phyloP scores from a whole-genome alignment of 192 early-diverging fungal species.

The Dissophora globulifera region DNA sequence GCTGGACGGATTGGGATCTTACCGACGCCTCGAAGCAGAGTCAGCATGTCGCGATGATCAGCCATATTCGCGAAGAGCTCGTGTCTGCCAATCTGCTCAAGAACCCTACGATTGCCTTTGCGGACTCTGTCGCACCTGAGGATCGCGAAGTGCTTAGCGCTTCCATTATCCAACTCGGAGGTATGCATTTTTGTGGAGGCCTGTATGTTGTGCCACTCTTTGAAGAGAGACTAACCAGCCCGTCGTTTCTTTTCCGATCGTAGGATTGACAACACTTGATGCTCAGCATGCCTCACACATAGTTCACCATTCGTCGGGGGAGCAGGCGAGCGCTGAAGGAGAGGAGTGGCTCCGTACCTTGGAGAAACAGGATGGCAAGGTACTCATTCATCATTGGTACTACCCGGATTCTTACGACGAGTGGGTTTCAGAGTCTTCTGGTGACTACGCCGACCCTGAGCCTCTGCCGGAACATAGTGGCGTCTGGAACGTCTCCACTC shows the following conservation, averaged over 20 bases:
- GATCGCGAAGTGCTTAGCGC: conserved; percentile 39
- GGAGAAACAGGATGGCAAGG: conserved; percentile 65
- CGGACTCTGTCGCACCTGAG: conserved; percentile 29
- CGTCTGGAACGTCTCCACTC: conserved; percentile 70
- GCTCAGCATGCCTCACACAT: conserved; percentile 58
- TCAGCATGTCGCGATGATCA: conserved; percentile 51
- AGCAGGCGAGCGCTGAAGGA: conserved; percentile 41
- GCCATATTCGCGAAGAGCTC: conserved; percentile 48
- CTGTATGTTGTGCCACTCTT: too few relatives aligned
- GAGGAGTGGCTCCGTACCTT: conserved; percentile 68
- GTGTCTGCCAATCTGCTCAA: conserved; percentile 32
- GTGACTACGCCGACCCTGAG: conserved; percentile 67
- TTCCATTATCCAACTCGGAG: conserved; percentile 46
- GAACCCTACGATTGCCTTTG: conserved; percentile 57
- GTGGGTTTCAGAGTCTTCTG: conserved; percentile 68
- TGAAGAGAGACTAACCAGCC: too few relatives aligned
- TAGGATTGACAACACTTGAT: conserved; percentile 47
- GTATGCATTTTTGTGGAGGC: conserved; percentile 40
- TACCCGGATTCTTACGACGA: conserved; percentile 83
- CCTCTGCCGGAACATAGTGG: conserved; percentile 69
- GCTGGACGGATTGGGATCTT: conserved; percentile 59
- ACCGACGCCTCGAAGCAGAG: conserved; percentile 27
- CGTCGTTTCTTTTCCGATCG: too few relatives aligned
- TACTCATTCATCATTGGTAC: conserved; percentile 80
- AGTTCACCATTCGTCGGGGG: conserved; percentile 40